Evolutionary conservation across 345 rosid species (phyloP).

Genomic region (Nasturtium officinale): DNA sequence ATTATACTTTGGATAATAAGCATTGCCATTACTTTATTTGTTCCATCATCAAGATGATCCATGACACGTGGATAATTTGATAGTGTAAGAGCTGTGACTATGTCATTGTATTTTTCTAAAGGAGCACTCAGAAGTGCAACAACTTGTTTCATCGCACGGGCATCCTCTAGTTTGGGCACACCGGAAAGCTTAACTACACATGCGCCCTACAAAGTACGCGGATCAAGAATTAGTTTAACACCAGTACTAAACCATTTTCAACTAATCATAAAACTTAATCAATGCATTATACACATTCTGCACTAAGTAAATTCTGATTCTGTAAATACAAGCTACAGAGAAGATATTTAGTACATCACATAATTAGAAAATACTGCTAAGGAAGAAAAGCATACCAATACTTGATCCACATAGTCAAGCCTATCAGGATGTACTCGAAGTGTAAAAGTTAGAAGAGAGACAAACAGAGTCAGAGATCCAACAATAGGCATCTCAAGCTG

Average conservation of each 20-base stretch:
- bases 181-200: constrained; percentile 73
- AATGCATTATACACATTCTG: constrained; percentile 7
- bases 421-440: constrained; percentile 92
- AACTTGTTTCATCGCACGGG: constrained; percentile 81
- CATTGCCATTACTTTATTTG: constrained; percentile 89
- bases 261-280: constrained; percentile 14
- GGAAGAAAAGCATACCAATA: constrained; percentile 64
- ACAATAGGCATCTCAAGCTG: constrained; percentile 84
- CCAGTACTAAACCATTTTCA: constrained; percentile 3
- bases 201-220: constrained; percentile 57
- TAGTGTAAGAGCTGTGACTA: constrained; percentile 76
- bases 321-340: constrained; percentile 8
- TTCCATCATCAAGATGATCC: constrained; percentile 83
- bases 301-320: neutral
- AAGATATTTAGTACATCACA: neutral
- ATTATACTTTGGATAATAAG: constrained; percentile 84
- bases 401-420: constrained; percentile 93
- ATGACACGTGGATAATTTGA: constrained; percentile 88
- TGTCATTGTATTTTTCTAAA: constrained; percentile 80
- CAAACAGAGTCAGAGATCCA: constrained; percentile 80
- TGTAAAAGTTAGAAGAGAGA: constrained; percentile 85
- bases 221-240: constrained; percentile 22
- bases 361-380: constrained; percentile 2
- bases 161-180: constrained; percentile 71
- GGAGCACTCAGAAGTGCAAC: constrained; percentile 96